These are phyloP conservation scores for Neurospora tetraspora DNA, from an alignment of 495 filamentous ascomycete genomes.

Conservation along the genomic window DNA sequence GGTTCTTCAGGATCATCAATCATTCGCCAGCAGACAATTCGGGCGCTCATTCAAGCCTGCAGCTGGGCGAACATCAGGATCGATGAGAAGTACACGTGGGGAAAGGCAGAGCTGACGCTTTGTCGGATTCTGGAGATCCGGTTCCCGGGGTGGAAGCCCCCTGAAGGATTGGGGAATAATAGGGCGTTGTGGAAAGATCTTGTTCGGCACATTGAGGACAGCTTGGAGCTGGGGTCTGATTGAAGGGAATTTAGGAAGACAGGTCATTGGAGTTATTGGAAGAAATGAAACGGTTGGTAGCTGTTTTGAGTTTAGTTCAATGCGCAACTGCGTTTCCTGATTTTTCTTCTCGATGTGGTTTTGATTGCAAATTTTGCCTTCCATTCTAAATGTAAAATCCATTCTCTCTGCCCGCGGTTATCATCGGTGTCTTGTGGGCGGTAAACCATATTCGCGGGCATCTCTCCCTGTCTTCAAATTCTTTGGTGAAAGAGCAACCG, in stretches of 20 bases:
- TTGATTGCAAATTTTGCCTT: background rate
- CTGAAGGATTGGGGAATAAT: background rate
- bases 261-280: background rate
- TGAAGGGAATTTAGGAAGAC: background rate
- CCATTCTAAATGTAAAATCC: background rate
- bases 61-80: background rate
- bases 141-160: background rate
- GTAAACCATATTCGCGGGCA: too few relatives aligned
- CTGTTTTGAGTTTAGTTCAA: too few relatives aligned
- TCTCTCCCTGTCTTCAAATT: background rate
- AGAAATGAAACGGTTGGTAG: background rate
- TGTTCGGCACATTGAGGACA: background rate
- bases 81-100: background rate
- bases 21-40: background rate
- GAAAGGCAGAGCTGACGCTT: background rate
- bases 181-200: background rate
- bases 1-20: background rate
- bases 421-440: background rate
- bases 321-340: too few relatives aligned
- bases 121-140: background rate
- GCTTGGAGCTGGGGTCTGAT: background rate
- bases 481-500: background rate
- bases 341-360: too few relatives aligned
- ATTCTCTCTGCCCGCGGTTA: background rate
- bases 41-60: background rate